A percentile compares a stretch with the other conserved stretches of the same genome.
These are phyloP conservation scores for Camellia granthamiana DNA, from an alignment of 148 eudicot genomes.

Conservation along the genomic window DNA sequence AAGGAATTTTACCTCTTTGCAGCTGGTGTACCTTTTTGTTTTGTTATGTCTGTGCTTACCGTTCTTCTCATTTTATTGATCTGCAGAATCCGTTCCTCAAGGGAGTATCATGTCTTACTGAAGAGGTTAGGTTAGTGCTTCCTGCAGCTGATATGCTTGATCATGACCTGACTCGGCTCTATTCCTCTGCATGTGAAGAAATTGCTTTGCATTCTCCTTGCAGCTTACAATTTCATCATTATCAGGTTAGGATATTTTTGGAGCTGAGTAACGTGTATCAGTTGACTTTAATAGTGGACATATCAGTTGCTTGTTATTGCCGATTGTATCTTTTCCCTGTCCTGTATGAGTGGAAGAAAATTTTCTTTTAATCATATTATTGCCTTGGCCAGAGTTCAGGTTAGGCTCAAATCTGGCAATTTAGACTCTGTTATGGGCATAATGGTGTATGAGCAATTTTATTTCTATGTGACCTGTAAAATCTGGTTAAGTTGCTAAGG, in stretches of 20 bases:
- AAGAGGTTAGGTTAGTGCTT: conserved; percentile 71
- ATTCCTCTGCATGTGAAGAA: conserved; percentile 45
- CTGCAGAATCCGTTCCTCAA: conserved; percentile 62
- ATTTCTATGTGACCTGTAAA: background rate
- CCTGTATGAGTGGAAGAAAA: background rate
- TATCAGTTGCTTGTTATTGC: too few species aligned
- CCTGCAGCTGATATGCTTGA: conserved; percentile 75
- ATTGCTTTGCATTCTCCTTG: conserved; percentile 29
- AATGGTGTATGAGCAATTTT: background rate
- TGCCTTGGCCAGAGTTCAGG: background rate
- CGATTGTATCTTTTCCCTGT: too few species aligned
- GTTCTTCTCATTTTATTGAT: conserved; percentile 4
- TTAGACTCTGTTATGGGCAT: background rate
- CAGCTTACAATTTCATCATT: conserved; percentile 48
- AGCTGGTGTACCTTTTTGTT: background rate
- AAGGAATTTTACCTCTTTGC: background rate
- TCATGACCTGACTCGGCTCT: conserved; percentile 45
- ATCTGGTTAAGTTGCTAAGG: too few species aligned
- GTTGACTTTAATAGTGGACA: too few species aligned
- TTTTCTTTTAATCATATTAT: too few species aligned
- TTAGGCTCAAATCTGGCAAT: background rate
- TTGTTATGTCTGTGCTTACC: background rate
- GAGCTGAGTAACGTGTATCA: background rate
- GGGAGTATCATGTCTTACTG: conserved; percentile 59
- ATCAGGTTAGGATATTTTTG: conserved; percentile 49